Percentiles rank a stretch among this genome's conserved stretches.
Evolutionary conservation across 352 stramenopile genomes (phyloP).

Genomic region (Pythium pyrilobum): DNA sequence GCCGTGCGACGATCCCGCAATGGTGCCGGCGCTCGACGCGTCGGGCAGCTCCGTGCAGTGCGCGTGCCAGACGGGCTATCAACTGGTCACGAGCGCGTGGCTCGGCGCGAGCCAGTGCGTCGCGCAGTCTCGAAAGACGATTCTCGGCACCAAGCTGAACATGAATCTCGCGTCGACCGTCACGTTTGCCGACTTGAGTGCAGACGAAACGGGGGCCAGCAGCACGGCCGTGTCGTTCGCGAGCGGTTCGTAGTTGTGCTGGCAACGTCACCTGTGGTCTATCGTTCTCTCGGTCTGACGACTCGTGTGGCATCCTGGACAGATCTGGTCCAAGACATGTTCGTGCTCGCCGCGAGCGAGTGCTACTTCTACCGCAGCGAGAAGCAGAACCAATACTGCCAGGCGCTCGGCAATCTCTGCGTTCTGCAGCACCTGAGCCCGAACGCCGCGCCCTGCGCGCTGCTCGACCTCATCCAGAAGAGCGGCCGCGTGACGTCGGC

Average conservation of each 20-base stretch:
- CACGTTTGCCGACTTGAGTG: constrained; percentile 36
- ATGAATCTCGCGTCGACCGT: constrained; percentile 28
- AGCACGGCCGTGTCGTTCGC: constrained; percentile 25
- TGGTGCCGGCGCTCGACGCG: constrained; percentile 44
- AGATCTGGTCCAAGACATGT: constrained; percentile 79
- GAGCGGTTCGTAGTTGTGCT: constrained; percentile 28
- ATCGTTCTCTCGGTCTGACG: too few relatives aligned
- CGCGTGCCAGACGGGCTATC: constrained; percentile 52
- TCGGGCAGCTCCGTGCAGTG: constrained; percentile 28
- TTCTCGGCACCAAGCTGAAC: constrained; percentile 48
- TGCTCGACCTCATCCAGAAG: constrained; percentile 73
- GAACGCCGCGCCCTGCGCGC: constrained; percentile 49
- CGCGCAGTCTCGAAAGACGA: constrained; percentile 34
- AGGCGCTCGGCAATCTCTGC: constrained; percentile 90
- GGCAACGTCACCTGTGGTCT: too few relatives aligned
- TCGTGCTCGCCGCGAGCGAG: constrained; percentile 51
- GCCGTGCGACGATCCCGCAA: constrained; percentile 68
- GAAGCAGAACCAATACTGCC: constrained; percentile 68
- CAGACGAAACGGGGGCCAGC: constrained; percentile 27
- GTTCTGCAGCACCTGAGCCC: constrained; percentile 89
- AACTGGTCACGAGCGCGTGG: constrained; percentile 38
- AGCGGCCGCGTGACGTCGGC: constrained; percentile 36
- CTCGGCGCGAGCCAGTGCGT: constrained; percentile 18
- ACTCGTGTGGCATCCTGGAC: too few relatives aligned
- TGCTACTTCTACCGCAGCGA: constrained; percentile 88